Base-by-base conservation (phyloP, 225 moss, liverwort and hornwort species). In the Polytrichum formosum region DNA sequence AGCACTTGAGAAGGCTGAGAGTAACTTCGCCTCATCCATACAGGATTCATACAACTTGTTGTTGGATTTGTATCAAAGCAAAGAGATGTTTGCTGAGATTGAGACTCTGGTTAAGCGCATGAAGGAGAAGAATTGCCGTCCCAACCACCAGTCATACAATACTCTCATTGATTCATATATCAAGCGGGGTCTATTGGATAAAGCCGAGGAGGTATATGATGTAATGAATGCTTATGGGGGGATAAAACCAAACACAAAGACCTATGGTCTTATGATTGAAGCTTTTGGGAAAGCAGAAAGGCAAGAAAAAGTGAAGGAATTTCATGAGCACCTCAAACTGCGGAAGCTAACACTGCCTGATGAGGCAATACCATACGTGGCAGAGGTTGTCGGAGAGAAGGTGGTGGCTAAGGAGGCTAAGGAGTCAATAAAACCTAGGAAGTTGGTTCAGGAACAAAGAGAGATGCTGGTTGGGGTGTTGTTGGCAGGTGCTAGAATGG, bases 401-500 rank as follows among this genome's bases (percentile, higher is more conserved):
- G 60, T 83, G 25, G 75, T 68, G 22, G 53, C 77, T 66, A 75
- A 67, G 61, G 82, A 84, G 22, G 53, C 76, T 66, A 75, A 70
- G 64, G 81, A 84, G 71, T 84, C 74, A 62, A 72, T 67, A 4
- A 82, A 84, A 67, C 78, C 82, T 16, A 67, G 54, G 75, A 89
- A 89, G 79, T 81, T 92, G 31, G 37, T 79, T 30, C 75, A 81
- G 66, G 87, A 87, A 73, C 93, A 94, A 69, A 68, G 98, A 62
- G 88, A 98, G 72, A 87, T 92, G 54, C 82, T 98, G 73, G 94
- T 90, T 30, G 98, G 98, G 69, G 92, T 89, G 63, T 68, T 94
- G 56, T 75, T 98, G 70, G 98, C 83, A 67, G 98, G 98, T 35
- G 98, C 98, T 21, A 75, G 74, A 53, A 58, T 94, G 22, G 78